Evolutionary conservation across 2,329 filamentous ascomycete genomes (phyloP).

Genomic region (Endoconidiophora laricicola): DNA sequence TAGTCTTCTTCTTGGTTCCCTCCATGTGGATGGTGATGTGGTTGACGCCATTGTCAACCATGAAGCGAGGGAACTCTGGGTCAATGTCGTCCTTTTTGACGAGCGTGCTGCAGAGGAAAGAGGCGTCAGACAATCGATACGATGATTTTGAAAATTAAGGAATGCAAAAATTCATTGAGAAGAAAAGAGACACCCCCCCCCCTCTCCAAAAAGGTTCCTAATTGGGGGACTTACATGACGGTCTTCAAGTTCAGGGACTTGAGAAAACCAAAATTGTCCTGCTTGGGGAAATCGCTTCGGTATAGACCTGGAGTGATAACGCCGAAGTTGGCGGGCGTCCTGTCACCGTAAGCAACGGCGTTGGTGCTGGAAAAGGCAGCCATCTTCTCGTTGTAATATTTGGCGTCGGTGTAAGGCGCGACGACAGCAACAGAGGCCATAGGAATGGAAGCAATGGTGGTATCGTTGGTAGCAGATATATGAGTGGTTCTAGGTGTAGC

Average conservation of each 20-base stretch:
- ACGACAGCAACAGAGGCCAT: too few species aligned
- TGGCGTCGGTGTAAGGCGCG: too few species aligned
- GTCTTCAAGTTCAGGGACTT: slow-evolving; percentile 55
- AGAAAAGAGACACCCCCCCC: neutral
- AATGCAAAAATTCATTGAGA: neutral
- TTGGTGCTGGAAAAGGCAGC: neutral
- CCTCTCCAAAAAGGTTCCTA: too few species aligned
- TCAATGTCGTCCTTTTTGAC: slow-evolving; percentile 43
- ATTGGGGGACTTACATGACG: slow-evolving; percentile 45
- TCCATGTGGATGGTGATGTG: slow-evolving; percentile 64
- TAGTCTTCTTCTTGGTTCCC: slow-evolving; percentile 72
- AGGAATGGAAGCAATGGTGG: too few species aligned
- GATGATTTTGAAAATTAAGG: neutral
- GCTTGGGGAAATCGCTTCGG: slow-evolving; percentile 63
- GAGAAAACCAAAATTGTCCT: slow-evolving; percentile 55
- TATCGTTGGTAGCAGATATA: too few species aligned
- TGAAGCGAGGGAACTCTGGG: slow-evolving; percentile 40
- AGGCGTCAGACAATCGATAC: neutral
- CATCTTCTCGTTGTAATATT: neutral
- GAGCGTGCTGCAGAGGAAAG: slow-evolving; percentile 31
- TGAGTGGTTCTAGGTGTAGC: too few species aligned
- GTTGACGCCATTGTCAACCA: slow-evolving; percentile 47
- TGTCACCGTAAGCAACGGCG: neutral
- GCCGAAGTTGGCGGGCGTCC: slow-evolving; percentile 56
- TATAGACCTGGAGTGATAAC: slow-evolving; percentile 59